A percentile compares a stretch with the other conserved stretches of the same genome.
phyloP scores from a whole-genome alignment of 2,329 filamentous ascomycete species.

The Exophiala calicioides region DNA sequence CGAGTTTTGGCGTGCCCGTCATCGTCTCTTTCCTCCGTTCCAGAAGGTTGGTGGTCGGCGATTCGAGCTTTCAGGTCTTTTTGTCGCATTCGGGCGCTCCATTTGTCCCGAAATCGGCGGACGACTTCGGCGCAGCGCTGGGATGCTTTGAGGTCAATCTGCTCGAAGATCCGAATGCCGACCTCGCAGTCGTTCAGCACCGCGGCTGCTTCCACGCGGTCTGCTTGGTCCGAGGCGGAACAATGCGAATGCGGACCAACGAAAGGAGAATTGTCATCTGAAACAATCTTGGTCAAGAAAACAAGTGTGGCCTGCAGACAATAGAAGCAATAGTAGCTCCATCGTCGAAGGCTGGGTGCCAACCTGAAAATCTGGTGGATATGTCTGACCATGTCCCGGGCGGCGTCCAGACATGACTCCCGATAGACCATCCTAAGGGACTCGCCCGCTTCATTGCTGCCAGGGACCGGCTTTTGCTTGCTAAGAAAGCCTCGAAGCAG shows the following conservation, averaged over 20 bases:
- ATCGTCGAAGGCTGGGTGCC: slow-evolving; percentile 15
- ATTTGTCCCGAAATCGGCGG: neutral
- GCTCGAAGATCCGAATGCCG: neutral
- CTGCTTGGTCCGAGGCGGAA: neutral
- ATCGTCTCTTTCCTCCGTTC: no score
- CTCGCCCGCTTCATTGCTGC: slow-evolving; percentile 14
- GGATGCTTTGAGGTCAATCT: neutral
- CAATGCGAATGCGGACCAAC: neutral
- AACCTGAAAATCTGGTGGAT: slow-evolving; percentile 30
- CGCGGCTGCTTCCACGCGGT: neutral
- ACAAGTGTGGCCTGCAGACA: slow-evolving; percentile 1
- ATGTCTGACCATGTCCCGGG: slow-evolving; percentile 30
- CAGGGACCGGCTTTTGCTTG: neutral
- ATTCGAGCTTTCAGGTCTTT: no score
- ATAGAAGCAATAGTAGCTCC: slow-evolving; percentile 18
- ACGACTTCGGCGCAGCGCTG: neutral
- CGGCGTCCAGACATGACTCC: slow-evolving; percentile 25
- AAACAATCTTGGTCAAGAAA: slow-evolving; percentile 15
- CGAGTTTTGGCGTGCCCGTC: no score
- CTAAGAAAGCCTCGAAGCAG: neutral
- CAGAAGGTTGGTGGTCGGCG: no score
- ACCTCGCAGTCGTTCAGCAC: neutral
- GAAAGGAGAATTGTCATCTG: neutral
- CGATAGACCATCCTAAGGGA: slow-evolving; percentile 25
- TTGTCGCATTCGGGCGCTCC: no score